Base-by-base conservation (phyloP, 2,329 filamentous ascomycete species). In the Alternaria longipes region DNA sequence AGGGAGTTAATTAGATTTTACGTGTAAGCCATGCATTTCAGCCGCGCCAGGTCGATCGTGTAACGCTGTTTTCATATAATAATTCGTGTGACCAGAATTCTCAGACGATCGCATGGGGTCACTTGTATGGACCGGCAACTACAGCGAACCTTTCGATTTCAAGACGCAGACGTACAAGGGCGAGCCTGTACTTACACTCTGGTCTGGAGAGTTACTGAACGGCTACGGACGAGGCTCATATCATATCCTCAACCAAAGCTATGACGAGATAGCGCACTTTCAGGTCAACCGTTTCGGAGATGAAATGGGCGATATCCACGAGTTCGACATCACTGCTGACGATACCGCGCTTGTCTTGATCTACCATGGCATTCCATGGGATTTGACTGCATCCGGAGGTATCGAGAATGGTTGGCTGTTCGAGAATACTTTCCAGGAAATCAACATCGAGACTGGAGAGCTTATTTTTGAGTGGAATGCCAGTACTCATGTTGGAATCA, bases 391-490 rank as follows among this genome's bases (percentile, higher is more conserved):
- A 7, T 67, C 81, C 4, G 80, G 76, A 44, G 76, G 74, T 40
- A 54, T 66, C 7, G 59, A 66, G 20, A 57, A 76, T 34, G 80
- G 79, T n/a, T 83, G 78, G 70, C 71, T 84, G 9, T 78, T 79
- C 62, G 81, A 84, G 50, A 78, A 76, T 30, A 59, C 80, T 16
- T 81, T 84, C 60, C 81, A 84, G 65, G 80, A 82, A 53, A 73
- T 82, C 59, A 73, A 81, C 59, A 75, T 82, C 26, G 75, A 77
- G n/a, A 79, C 77, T 6, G 75, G 75, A 32, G 69, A 78, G 41
- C 66, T 81, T 3, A 44, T 81, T 1, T 82, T 81, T 65, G 70
- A 80, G 55, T 82, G 80, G 80, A 70, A 74, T 22, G 78, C 79
- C 7, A 71, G 70, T 12, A 73, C 77, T 18, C 76, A 81, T 61